These are phyloP conservation scores for Pseudocercospora cruenta DNA, from an alignment of 2,329 filamentous ascomycete species.

Conservation along the genomic window DNA sequence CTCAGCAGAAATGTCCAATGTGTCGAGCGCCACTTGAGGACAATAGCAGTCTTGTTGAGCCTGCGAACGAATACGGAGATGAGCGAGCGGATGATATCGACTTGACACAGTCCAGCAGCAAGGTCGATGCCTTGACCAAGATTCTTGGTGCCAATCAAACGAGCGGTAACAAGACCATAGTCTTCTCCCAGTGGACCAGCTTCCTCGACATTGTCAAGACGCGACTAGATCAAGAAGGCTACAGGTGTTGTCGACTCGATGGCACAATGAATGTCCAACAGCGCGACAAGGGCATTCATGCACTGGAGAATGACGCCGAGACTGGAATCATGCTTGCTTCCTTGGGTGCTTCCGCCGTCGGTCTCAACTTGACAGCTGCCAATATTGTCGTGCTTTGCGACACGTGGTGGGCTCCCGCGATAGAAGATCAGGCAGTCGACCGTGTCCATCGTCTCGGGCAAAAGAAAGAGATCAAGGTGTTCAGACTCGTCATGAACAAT, in stretches of 20 bases:
- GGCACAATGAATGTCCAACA: constrained; percentile 72
- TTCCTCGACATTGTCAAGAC: constrained; percentile 73
- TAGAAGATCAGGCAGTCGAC: constrained; percentile 89
- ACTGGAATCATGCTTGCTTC: constrained; percentile 81
- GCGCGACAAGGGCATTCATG: constrained; percentile 72
- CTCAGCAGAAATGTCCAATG: constrained; percentile 81
- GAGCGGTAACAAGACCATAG: constrained; percentile 67
- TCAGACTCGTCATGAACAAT: constrained; percentile 77
- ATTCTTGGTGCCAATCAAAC: constrained; percentile 71
- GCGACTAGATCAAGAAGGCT: constrained; percentile 63
- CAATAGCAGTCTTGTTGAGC: constrained; percentile 64
- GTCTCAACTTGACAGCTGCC: constrained; percentile 81
- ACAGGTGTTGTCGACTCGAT: constrained; percentile 74
- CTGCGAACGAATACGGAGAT: constrained; percentile 54
- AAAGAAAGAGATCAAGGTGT: constrained; percentile 75
- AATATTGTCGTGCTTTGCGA: constrained; percentile 84
- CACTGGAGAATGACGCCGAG: constrained; percentile 67
- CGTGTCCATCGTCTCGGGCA: constrained; percentile 86
- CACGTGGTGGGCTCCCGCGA: constrained; percentile 84
- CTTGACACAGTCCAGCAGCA: constrained; percentile 71
- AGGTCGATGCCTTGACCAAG: constrained; percentile 76
- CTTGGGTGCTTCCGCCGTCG: constrained; percentile 80
- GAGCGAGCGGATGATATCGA: constrained; percentile 52
- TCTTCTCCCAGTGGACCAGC: constrained; percentile 78
- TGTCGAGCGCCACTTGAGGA: constrained; percentile 72